Evolutionary conservation across 108 stramenopile species (phyloP).

Genomic region (Discostella stelligeroides): DNA sequence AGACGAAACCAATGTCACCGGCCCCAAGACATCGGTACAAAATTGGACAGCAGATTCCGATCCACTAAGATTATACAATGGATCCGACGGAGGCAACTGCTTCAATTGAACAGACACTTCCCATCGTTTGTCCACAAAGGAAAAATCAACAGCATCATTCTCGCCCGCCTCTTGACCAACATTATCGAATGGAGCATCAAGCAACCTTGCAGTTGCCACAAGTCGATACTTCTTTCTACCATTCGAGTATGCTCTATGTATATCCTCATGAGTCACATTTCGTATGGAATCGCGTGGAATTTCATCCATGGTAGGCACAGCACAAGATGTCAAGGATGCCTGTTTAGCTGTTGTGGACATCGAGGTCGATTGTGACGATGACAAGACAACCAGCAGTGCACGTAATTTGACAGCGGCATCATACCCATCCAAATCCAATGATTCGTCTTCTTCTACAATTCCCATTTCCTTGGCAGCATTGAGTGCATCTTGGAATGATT

Average conservation of each 20-base stretch:
- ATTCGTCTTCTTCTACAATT: conserved; percentile 44
- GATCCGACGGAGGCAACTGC: conserved; percentile 19
- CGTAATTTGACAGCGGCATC: conserved; percentile 46
- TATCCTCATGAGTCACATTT: conserved; percentile 17
- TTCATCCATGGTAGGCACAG: conserved; percentile 34
- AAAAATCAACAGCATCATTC: no score
- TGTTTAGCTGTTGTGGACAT: no score
- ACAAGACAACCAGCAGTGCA: conserved; percentile 35
- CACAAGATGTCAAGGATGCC: no score
- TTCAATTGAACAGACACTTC: conserved; percentile 25
- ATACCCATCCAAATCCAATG: conserved; percentile 44
- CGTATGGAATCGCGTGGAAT: conserved; percentile 37
- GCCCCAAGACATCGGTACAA: conserved; percentile 32
- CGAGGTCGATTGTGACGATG: not conserved
- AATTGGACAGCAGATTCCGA: conserved; percentile 34
- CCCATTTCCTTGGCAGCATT: conserved; percentile 33
- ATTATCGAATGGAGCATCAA: no score
- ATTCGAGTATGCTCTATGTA: conserved; percentile 12
- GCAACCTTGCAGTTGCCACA: conserved; percentile 37
- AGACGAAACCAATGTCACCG: conserved; percentile 25
- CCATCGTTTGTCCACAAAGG: no score
- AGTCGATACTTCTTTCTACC: conserved; percentile 32
- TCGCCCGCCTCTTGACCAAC: no score
- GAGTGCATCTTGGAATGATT: conserved; percentile 28
- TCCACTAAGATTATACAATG: conserved; percentile 33